phyloP scores from a whole-genome alignment of 768 basidiomycete genomes.

The Mycena sanguinolenta region DNA sequence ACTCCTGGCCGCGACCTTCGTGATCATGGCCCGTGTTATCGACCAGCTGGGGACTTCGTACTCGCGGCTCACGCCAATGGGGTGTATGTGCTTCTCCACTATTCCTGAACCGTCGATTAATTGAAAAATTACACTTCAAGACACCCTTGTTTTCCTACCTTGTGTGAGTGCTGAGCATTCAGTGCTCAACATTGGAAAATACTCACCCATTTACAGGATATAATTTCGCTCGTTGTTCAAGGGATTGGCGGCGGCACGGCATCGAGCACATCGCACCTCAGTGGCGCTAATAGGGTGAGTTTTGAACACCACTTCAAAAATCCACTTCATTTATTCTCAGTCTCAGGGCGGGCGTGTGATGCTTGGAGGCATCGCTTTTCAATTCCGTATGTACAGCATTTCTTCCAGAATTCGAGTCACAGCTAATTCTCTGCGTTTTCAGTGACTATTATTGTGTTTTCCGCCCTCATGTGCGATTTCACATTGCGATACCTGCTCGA shows the following conservation, averaged over 20 bases:
- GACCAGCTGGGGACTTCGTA: constrained; percentile 58
- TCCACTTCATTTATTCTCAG: too few species aligned
- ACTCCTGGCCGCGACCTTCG: constrained; percentile 69
- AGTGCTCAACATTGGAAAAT: too few species aligned
- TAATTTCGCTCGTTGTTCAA: constrained; percentile 48
- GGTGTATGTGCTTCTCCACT: constrained; percentile 49
- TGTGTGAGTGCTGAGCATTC: too few species aligned
- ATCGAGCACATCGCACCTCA: background rate
- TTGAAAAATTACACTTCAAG: constrained; percentile 38
- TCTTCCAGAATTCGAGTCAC: background rate
- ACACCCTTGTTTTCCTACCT: too few species aligned
- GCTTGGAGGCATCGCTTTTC: constrained; percentile 74
- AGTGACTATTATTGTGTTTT: constrained; percentile 61
- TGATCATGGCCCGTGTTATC: constrained; percentile 63
- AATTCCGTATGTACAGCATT: constrained; percentile 57
- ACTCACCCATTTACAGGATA: too few species aligned
- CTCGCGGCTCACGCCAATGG: constrained; percentile 59
- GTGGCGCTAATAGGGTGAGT: background rate
- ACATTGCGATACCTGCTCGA: constrained; percentile 55
- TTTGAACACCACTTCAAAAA: too few species aligned
- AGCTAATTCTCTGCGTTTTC: background rate
- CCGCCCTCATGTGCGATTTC: too few species aligned
- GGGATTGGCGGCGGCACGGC: background rate
- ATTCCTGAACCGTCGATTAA: constrained; percentile 16
- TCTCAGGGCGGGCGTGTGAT: constrained; percentile 46